Conservation (phyloP, 1,139 yeast genomes). For the Casaregolazyma lundiana region DNA sequence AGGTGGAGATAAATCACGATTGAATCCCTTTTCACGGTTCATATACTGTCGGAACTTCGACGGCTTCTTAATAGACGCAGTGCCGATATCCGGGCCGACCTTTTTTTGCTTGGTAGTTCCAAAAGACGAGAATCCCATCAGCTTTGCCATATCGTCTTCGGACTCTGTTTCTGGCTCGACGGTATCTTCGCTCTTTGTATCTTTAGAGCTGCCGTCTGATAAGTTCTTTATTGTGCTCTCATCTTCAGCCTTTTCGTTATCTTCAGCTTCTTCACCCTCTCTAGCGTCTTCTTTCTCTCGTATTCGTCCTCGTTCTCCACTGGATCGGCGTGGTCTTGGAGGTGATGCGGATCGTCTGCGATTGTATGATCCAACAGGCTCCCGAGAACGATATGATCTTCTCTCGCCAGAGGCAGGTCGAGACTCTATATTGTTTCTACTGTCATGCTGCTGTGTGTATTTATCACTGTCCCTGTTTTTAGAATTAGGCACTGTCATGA, state of each 20-base stretch:
- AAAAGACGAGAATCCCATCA: slow-evolving; percentile 68
- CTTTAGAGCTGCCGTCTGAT: neutral
- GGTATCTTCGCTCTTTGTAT: slow-evolving; percentile 10
- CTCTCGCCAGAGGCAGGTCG: neutral
- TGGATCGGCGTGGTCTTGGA: neutral
- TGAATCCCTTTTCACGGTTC: slow-evolving; percentile 60
- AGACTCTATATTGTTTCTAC: neutral
- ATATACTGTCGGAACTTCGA: slow-evolving; percentile 61
- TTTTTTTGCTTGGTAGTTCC: slow-evolving; percentile 59
- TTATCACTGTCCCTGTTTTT: neutral
- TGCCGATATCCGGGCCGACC: slow-evolving; percentile 45
- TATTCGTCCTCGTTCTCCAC: neutral
- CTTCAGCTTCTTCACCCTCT: neutral
- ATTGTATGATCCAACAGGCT: neutral
- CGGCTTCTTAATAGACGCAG: slow-evolving; percentile 40
- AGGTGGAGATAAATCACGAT: slow-evolving; percentile 53
- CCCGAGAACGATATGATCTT: neutral
- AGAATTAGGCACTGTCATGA: neutral
- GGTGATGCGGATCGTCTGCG: slow-evolving; percentile 6
- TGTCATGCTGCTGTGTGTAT: neutral
- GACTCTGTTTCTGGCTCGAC: neutral
- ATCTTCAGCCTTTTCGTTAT: neutral
- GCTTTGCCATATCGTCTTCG: slow-evolving; percentile 31
- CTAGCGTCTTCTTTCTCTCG: neutral
- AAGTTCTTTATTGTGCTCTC: neutral